Evolutionary conservation across 2,329 filamentous ascomycete species (phyloP).

Genomic region (Colletotrichum horii): DNA sequence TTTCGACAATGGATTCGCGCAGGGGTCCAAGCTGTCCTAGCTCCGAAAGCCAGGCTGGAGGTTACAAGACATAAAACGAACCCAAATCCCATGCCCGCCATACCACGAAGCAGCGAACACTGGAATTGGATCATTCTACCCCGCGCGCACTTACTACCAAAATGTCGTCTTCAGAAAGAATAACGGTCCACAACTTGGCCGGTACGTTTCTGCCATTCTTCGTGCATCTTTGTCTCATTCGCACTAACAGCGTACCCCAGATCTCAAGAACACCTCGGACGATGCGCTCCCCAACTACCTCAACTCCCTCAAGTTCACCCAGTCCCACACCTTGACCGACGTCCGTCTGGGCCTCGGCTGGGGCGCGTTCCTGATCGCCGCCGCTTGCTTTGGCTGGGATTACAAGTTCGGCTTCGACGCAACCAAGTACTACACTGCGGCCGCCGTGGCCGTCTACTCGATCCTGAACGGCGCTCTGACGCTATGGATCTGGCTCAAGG

Average conservation of each 20-base stretch:
- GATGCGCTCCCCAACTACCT: slow-evolving; percentile 95
- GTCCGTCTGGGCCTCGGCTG: slow-evolving; percentile 86
- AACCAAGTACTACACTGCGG: slow-evolving; percentile 81
- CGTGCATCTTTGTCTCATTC: slow-evolving; percentile 5
- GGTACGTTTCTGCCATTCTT: slow-evolving; percentile 44
- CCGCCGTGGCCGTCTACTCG: slow-evolving; percentile 81
- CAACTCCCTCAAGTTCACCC: slow-evolving; percentile 82
- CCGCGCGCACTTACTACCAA: background rate
- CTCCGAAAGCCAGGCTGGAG: slow-evolving; percentile 20
- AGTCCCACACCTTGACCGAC: slow-evolving; percentile 82
- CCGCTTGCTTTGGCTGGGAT: slow-evolving; percentile 87
- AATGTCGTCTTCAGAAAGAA: slow-evolving; percentile 59
- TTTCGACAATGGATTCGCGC: background rate
- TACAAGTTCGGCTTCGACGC: slow-evolving; percentile 88
- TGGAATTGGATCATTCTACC: background rate
- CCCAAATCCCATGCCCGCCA: background rate
- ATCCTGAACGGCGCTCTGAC: slow-evolving; percentile 79
- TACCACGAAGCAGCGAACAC: background rate
- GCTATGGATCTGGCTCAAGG: slow-evolving; percentile 83
- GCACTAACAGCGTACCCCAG: slow-evolving; percentile 48
- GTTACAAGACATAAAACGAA: slow-evolving; percentile 13
- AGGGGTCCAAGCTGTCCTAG: slow-evolving; percentile 19
- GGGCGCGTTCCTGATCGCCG: slow-evolving; percentile 78
- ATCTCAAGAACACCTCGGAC: slow-evolving; percentile 96
- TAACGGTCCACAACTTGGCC: slow-evolving; percentile 71